Base-by-base conservation (phyloP, 805 yeast genomes). In the Vanderwaltozyma yarrowii region DNA sequence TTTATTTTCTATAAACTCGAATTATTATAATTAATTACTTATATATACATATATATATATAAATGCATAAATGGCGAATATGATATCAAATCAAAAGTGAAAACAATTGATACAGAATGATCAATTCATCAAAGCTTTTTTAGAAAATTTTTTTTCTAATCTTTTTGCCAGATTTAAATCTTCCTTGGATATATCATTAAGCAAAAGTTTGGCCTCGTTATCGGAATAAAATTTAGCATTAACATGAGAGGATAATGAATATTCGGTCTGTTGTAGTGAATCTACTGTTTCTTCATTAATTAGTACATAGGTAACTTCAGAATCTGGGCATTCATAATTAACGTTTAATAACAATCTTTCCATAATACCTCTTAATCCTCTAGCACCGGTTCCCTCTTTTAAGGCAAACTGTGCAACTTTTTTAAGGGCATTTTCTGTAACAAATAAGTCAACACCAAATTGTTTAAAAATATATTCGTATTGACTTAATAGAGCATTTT, bases 261-360 rank as follows among this genome's bases (percentile, higher is more conserved):
- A 54, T 21, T 62, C 61, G 11, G 57, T 47, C 18, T 61, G 55
- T 30, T 59, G 54, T 16, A 69, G 51, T 1, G 67, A 53, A 3
- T 61, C 55, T 5, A 73, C 72, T 0, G 73, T 69, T 4, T 61
- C 62, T 30, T 60, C 60, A 40, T 70, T 70, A 13, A 75, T 59
- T 9, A 75, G 51, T 1, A 74, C 78, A 50, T 64, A 73, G 16
- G 68, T 54, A 8, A 71, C 62, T 0, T 74, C 72, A 18, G 77
- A 69, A n/a, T 69, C 76, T 0, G 80, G 80, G 46, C 77, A 71
- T 34, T 74, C 80, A 50, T 68, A 75, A 49, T 74, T 75, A 5
- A 73, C 74, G 32, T 66, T 63, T 14, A 74, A 52, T 17, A 74
- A 49, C 14, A 74, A 41, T 38, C 71, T 64, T 41, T 74, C 80